These are phyloP conservation scores for Fusarium sp. DNA, from an alignment of 2,329 filamentous ascomycete genomes.

Conservation along the genomic window DNA sequence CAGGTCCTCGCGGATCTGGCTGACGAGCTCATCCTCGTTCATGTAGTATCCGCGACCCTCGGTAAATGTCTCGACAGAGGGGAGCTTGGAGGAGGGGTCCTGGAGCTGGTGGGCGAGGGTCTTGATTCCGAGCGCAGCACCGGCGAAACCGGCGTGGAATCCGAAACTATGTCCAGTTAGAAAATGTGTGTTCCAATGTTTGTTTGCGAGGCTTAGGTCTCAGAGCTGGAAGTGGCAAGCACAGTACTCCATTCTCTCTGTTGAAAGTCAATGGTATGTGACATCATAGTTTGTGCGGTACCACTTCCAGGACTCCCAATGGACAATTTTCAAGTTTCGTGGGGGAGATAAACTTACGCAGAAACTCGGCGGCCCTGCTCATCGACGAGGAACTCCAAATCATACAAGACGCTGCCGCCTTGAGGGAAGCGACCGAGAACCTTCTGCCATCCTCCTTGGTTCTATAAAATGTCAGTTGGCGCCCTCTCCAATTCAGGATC, in stretches of 20 bases:
- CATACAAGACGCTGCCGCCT: conserved; percentile 72
- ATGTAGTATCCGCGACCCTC: conserved; percentile 73
- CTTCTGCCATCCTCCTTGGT: conserved; percentile 81
- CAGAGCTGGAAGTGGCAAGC: not conserved
- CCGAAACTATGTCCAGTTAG: conserved; percentile 64
- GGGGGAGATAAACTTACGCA: conserved; percentile 3
- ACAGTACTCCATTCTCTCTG: not conserved
- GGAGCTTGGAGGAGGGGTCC: conserved; percentile 76
- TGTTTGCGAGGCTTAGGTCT: not conserved
- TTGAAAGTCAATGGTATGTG: not conserved
- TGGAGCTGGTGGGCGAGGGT: conserved; percentile 87
- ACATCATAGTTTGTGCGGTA: not conserved
- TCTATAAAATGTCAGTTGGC: conserved; percentile 76
- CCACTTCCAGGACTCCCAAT: not conserved
- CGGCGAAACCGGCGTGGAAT: conserved; percentile 82
- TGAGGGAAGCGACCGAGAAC: conserved; percentile 84
- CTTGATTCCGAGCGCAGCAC: conserved; percentile 80
- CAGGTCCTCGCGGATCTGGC: conserved; percentile 56
- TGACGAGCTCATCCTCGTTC: conserved; percentile 73
- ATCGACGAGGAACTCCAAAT: conserved; percentile 88
- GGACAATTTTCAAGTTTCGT: conserved; percentile 41
- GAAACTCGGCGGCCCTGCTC: conserved; percentile 47
- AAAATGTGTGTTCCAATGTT: not conserved
- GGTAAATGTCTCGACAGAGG: conserved; percentile 55
- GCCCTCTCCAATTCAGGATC: conserved; percentile 61